Percentiles rank a stretch among this genome's conserved stretches.
These are phyloP conservation scores for Coemansia nantahalensis DNA, from an alignment of 192 early-diverging fungal species.

Conservation along the genomic window DNA sequence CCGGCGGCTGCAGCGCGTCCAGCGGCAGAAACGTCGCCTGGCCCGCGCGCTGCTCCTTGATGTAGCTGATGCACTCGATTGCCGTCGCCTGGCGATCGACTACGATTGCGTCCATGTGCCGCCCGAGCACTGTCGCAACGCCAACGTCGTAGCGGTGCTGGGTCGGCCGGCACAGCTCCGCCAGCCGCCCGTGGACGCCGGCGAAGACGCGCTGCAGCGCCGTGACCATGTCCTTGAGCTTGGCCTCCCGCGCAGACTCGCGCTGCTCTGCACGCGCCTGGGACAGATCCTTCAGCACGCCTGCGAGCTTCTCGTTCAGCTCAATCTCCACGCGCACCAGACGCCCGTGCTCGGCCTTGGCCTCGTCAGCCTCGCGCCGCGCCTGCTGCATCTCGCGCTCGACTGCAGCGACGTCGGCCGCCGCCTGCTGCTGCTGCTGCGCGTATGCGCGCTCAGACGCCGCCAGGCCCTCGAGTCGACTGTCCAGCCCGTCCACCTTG, in stretches of 20 bases:
- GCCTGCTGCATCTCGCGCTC: conserved; percentile 54
- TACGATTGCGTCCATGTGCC: conserved; percentile 92
- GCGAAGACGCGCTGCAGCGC: conserved; percentile 82
- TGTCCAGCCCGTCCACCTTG: conserved; percentile 51
- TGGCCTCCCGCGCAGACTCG: conserved; percentile 78
- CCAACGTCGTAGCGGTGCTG: conserved; percentile 90
- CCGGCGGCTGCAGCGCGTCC: conserved; percentile 70
- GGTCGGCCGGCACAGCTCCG: conserved; percentile 89
- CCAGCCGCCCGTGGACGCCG: conserved; percentile 85
- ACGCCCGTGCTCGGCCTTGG: conserved; percentile 63
- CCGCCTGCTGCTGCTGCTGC: conserved; percentile 35
- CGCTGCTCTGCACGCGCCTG: conserved; percentile 80
- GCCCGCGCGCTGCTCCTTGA: conserved; percentile 89
- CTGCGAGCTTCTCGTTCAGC: conserved; percentile 82
- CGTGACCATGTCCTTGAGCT: conserved; percentile 72
- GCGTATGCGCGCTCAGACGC: conserved; percentile 42
- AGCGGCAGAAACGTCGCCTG: conserved; percentile 94
- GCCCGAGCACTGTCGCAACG: conserved; percentile 82
- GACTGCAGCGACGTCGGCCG: conserved; percentile 15
- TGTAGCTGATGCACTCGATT: conserved; percentile 92
- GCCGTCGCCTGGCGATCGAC: conserved; percentile 91
- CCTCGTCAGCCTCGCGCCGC: conserved; percentile 57
- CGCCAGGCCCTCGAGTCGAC: conserved; percentile 33
- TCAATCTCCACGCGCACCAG: conserved; percentile 64
- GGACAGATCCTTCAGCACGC: conserved; percentile 70